phyloP scores from a whole-genome alignment of 2,329 filamentous ascomycete genomes.

The Fusarium acutatum region DNA sequence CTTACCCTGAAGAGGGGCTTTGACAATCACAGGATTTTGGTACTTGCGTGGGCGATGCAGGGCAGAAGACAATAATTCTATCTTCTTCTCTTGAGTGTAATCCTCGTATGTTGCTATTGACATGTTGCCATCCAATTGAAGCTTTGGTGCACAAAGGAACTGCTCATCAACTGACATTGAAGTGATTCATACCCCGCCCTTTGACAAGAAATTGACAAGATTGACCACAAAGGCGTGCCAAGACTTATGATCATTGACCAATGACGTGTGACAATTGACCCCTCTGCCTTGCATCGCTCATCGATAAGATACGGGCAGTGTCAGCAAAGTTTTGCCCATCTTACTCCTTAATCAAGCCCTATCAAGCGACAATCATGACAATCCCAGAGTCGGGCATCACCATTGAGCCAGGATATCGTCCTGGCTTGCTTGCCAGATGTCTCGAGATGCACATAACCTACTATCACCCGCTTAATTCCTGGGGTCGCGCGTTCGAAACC shows the following conservation, averaged over 20 bases:
- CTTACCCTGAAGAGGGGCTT: neutral
- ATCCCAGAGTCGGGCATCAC: neutral
- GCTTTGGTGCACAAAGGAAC: neutral
- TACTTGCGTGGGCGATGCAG: fast-evolving
- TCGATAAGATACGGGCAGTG: neutral
- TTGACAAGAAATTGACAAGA: neutral
- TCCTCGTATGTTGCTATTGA: too few species aligned
- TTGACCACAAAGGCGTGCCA: neutral
- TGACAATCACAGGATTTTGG: too few species aligned
- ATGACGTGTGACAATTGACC: neutral
- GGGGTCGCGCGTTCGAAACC: constrained; percentile 21
- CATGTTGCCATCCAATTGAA: neutral
- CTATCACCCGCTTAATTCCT: constrained; percentile 19
- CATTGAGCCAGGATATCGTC: constrained; percentile 21
- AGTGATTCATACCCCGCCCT: neutral
- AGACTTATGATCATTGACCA: neutral
- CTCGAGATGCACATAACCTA: constrained; percentile 29
- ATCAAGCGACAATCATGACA: neutral
- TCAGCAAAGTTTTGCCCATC: neutral
- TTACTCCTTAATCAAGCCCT: neutral
- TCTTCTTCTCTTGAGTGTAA: neutral
- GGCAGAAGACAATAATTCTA: neutral
- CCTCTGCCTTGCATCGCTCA: neutral
- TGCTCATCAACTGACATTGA: too few species aligned
- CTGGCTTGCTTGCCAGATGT: constrained; percentile 20